These are phyloP conservation scores for Gossypium arboreum DNA, from an alignment of 345 rosid genomes.

Conservation along the genomic window DNA sequence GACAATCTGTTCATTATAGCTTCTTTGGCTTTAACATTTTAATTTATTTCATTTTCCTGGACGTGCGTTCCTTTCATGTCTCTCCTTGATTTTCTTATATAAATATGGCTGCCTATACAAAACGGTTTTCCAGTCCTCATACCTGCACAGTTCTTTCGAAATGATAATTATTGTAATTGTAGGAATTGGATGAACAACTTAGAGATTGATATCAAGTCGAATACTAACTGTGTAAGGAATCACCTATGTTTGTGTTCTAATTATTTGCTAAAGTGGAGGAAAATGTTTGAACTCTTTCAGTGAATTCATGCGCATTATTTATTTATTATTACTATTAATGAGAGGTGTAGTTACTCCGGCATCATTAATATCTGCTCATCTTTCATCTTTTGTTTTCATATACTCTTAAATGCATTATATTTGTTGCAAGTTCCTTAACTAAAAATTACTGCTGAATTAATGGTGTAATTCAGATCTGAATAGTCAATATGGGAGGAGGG, in stretches of 20 bases:
- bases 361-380: neutral
- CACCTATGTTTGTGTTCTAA: neutral
- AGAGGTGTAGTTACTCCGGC: neutral
- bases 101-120: neutral
- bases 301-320: neutral
- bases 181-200: no score
- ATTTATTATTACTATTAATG: neutral
- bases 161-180: neutral
- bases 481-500: constrained; percentile 57
- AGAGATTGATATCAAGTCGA: neutral
- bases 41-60: neutral
- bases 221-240: neutral
- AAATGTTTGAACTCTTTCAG: neutral
- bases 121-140: neutral
- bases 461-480: constrained; percentile 7
- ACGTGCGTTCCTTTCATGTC: neutral
- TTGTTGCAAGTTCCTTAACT: neutral
- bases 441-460: neutral
- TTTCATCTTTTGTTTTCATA: neutral
- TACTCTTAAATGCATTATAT: neutral
- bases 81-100: neutral
- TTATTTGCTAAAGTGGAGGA: neutral
- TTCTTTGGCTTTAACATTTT: neutral
- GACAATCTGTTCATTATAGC: neutral
- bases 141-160: neutral